These are phyloP conservation scores for Phytophthora foliorum DNA, from an alignment of 352 stramenopile genomes.

Conservation along the genomic window DNA sequence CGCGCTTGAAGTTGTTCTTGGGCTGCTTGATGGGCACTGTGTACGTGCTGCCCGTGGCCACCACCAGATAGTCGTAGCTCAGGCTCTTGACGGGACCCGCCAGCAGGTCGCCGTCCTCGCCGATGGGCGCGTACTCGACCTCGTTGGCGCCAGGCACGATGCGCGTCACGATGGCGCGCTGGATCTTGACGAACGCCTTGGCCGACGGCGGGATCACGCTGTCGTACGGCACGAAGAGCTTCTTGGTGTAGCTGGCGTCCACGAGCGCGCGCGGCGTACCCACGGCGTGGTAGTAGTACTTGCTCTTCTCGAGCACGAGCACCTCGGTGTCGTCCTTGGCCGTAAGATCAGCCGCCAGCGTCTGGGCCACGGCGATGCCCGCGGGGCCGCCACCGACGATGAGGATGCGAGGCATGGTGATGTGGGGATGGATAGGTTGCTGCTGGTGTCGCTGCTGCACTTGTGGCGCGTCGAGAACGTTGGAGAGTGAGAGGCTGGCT, in stretches of 20 bases:
- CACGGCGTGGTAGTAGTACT: slow-evolving; percentile 60
- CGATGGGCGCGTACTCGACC: slow-evolving; percentile 48
- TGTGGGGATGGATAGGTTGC: neutral
- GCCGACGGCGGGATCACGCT: slow-evolving; percentile 49
- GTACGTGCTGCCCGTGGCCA: slow-evolving; percentile 73
- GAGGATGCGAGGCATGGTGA: slow-evolving; percentile 54
- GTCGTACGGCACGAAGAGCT: slow-evolving; percentile 70
- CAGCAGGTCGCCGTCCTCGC: slow-evolving; percentile 41
- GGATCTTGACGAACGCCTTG: slow-evolving; percentile 48
- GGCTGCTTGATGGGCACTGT: slow-evolving; percentile 63
- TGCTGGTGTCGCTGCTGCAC: slow-evolving; percentile 4
- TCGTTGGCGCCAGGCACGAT: slow-evolving; percentile 47
- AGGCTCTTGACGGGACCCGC: slow-evolving; percentile 40
- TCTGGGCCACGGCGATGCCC: slow-evolving; percentile 53
- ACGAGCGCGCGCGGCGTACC: slow-evolving; percentile 54
- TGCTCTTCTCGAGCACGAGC: slow-evolving; percentile 67
- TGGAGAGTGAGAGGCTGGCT: slow-evolving; percentile 26
- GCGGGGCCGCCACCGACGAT: slow-evolving; percentile 63
- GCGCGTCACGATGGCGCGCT: slow-evolving; percentile 51
- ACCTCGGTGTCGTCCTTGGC: slow-evolving; percentile 48
- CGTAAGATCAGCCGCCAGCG: slow-evolving; percentile 45
- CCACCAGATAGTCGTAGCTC: slow-evolving; percentile 67
- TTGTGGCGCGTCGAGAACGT: slow-evolving; percentile 20
- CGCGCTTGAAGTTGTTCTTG: slow-evolving; percentile 44
- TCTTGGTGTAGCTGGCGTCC: slow-evolving; percentile 51